Evolutionary conservation across 2,329 filamentous ascomycete species (phyloP).

Genomic region (Arthrobotrys megalospora): DNA sequence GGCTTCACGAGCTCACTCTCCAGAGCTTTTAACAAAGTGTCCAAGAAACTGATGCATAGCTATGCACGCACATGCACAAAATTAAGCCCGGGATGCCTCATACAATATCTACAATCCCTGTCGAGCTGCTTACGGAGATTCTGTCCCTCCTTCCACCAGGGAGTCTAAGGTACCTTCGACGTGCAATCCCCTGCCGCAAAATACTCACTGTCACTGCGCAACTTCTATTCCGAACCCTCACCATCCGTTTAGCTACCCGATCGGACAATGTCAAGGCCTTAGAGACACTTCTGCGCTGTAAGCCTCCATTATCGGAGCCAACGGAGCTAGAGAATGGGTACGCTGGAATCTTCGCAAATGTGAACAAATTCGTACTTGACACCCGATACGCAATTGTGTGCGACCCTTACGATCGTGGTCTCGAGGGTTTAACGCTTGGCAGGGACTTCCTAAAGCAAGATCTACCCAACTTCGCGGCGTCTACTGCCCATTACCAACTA

Average conservation of each 20-base stretch:
- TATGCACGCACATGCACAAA: not conserved
- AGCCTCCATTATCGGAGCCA: constrained; percentile 1
- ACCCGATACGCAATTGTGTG: not conserved
- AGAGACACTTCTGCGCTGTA: not conserved
- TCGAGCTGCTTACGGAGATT: constrained; percentile 11
- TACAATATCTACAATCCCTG: constrained; percentile 6
- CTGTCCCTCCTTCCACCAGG: not conserved
- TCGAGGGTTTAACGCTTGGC: not conserved
- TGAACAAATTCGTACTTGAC: not conserved
- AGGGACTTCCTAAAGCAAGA: not conserved
- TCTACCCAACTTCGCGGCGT: not conserved
- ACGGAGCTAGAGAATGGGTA: not conserved
- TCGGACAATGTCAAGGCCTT: not conserved
- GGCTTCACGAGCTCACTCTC: too few relatives aligned
- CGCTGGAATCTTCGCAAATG: not conserved
- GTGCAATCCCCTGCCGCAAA: constrained; percentile 6
- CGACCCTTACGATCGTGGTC: not conserved
- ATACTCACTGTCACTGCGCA: not conserved
- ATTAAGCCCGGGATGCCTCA: not conserved
- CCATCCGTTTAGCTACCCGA: not conserved
- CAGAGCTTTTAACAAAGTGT: too few relatives aligned
- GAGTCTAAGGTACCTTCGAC: not conserved
- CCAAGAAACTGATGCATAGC: too few relatives aligned
- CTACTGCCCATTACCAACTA: not conserved
- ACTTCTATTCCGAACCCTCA: not conserved